Evolutionary conservation across 148 eudicot species (phyloP), one percentile per base, ranked within the genome.

Genomic region (Selenicereus undatus): DNA sequence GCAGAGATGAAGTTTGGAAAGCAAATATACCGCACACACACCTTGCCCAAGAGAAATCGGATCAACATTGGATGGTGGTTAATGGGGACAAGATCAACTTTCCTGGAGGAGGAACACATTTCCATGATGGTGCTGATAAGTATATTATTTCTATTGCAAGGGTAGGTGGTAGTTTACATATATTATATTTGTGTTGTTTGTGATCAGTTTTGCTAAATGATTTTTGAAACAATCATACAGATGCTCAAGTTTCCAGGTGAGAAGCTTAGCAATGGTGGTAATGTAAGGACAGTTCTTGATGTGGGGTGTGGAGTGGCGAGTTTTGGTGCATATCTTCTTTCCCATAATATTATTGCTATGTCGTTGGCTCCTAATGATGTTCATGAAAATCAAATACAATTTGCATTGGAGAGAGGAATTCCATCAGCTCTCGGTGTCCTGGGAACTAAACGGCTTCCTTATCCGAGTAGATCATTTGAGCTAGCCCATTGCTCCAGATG

Each of bases 251-350:
- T 92, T 86, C 90, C 92, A 24, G 87, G 84, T 20, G 88, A 91
- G 66, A 88, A 82, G 48, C 88, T 92, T 65, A 84, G 82, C 81
- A 86, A 88, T 80, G 92, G 88, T 39, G 94, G 94, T 32, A 84
- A 83, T 56, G 85, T 91, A 14, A 87, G 94, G 20, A 91, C 82
- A 73, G 97, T 90, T 84, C 91, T 91, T 51, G 97, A 93, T 78
- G 93, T 93, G 76, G 94, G 97, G 51, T 93, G 97, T 84, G 97
- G 97, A 32, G 97, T 91, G 78, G 97, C 97, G 18, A 93, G 94
- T 86, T 93, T 93, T 85, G 97, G 97, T 73, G 97, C 91, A 5
- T 93, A 91, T 86, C 93, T 93, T 74, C 91, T 93, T 35, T 85
- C 90, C 17, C 90, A 82, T 32, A 71, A 89, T 79, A 85, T 93